Base-by-base conservation (phyloP, 1,139 yeast genomes). In the Lodderomyces orthopsilosis region DNA sequence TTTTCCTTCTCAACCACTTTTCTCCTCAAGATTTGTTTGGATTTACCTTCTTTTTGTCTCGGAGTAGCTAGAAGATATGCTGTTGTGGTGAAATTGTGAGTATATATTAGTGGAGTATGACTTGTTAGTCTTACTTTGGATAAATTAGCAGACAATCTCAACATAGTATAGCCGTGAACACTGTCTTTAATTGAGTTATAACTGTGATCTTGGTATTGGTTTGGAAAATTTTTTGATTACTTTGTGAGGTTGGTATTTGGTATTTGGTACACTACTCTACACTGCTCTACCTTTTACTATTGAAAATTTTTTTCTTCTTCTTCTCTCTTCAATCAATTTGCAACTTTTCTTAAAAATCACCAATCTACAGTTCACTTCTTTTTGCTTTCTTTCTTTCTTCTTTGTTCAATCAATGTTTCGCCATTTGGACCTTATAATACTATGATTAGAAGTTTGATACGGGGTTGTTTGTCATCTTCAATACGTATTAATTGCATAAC, bases 1-100 rank as follows among this genome's bases (percentile, higher is more conserved):
- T 38, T 38, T 7, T 38, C 37, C 49, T 68, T 70, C 51, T 65
- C 70, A 35, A 57, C 62, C 52, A 49, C 41, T 18, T 51, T 53
- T 22, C 44, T 63, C 58, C 37, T 40, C 17, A 43, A 13, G 5
- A 37, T 33, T 19, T 44, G 46, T 33, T 46, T 47, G 40, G 56
- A 55, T 44, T 63, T 63, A 22, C 67, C 68, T 21, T 57, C 64
- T 38, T 51, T 50, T 38, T 46, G 53, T 37, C 55, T 54, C 13
- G 53, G 54, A 35, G 61, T 39, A 7, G 43, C 62, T 13, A 46
- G 43, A 12, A 42, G 21, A 5, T 36, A 21, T 5, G 59, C 37
- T 7, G 44, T 22, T 6, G 48, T 39, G 13, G 41, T 38, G 40
- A 44, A 40, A 21, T 33, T 35, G 13, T 23, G 26, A 12, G 38